Evolutionary conservation across 139 green algal genomes (phyloP).

Genomic region (Monoraphidium neglectum): DNA sequence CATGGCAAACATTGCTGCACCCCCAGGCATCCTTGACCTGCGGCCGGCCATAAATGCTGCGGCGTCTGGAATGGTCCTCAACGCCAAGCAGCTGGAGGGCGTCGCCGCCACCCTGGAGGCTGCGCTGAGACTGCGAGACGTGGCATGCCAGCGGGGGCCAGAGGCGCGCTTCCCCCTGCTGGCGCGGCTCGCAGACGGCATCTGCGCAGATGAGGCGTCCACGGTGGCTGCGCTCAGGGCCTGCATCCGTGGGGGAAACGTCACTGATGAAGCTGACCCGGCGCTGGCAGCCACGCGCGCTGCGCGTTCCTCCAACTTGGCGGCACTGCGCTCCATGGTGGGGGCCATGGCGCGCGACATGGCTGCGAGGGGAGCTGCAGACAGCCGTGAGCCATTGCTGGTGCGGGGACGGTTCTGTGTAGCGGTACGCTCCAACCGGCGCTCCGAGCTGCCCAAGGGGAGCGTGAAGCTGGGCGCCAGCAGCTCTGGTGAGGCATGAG

Average conservation of each 20-base stretch:
- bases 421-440: constrained; percentile 18
- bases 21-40: constrained; percentile 58
- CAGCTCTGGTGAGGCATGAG: background rate
- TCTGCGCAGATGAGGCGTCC: constrained; percentile 39
- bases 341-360: constrained; percentile 8
- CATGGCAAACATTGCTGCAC: background rate
- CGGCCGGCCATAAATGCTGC: constrained; percentile 53
- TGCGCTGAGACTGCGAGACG: constrained; percentile 27
- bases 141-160: background rate
- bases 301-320: constrained; percentile 47
- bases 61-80: constrained; percentile 37
- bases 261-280: constrained; percentile 54
- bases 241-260: constrained; percentile 49
- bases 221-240: constrained; percentile 40
- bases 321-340: constrained; percentile 42
- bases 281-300: constrained; percentile 44
- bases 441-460: constrained; percentile 65
- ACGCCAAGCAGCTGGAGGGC: constrained; percentile 66
- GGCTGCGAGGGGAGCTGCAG: constrained; percentile 42
- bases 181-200: constrained; percentile 38
- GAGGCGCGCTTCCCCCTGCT: constrained; percentile 35
- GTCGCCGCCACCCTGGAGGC: constrained; percentile 65
- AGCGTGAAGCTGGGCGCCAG: constrained; percentile 41
- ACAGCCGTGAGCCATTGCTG: constrained; percentile 44
- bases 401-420: constrained; percentile 46